Base-by-base conservation (phyloP, 306 rosid genomes). In the Ochetophila trinervis region DNA sequence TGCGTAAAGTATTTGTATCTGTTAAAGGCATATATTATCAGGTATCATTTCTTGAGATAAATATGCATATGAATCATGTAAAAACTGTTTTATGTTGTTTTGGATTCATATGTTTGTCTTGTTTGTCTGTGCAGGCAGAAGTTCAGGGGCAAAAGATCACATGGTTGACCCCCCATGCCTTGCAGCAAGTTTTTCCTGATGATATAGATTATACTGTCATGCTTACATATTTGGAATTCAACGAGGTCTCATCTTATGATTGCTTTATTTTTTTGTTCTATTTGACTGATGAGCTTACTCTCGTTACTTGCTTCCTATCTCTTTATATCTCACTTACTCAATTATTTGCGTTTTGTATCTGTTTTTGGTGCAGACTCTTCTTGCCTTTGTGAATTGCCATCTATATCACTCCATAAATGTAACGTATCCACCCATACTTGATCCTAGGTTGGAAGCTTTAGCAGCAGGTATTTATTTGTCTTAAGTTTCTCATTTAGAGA, bases 1-100 rank as follows among this genome's bases (percentile, higher is more conserved):
- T 93, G 66, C 89, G 96, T 47, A 89, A 93, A 76, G 84, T 87
- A 35, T 93, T 93, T 57, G 81, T 93, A 30, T 87, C 97, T 63
- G 95, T 92, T 58, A 89, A 89, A 74, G 98, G 98, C 68, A 84
- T 89, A 67, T 89, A 92, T 83, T 89, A 82, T 80, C 98, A 89
- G 96, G 98, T 92, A 35, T 48, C 62, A 32, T 62, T 5, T 51
- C 50, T 61, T 65, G 57, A 53, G 19, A 32, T 20, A 58, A 4
- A 70, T 51, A 24, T 58, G 4, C 21, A 35, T n/a, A 18, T 63
- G 6, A 30, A n/a, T 62, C 45, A 24, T 48, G 13, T 64, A 34
- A 7, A 48, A 59, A 37, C 7, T 22, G 52, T 20, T 34, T 20
- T n/a, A 37, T 6, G 18, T 27, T 19, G n/a, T 36, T 20, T 40